Percentiles rank a stretch among this genome's conserved stretches.
These are phyloP conservation scores for Pestalotiopsis sp. DNA, from an alignment of 2,329 filamentous ascomycete species.

Conservation along the genomic window DNA sequence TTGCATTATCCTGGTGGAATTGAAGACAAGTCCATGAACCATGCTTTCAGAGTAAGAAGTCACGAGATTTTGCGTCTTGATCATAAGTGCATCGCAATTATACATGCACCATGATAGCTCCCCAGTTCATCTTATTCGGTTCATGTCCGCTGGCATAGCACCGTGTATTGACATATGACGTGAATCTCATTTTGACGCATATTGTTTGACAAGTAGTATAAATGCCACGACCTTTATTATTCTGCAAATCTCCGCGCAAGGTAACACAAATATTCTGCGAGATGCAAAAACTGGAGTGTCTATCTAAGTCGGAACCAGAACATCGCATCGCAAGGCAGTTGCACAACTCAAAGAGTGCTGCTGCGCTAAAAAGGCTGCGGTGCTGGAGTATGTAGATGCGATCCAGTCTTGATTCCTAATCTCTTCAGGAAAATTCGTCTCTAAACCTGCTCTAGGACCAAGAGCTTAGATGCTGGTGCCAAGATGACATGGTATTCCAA, in stretches of 20 bases:
- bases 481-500: background rate
- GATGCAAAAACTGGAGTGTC: background rate
- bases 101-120: no score
- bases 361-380: background rate
- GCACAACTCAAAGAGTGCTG: background rate
- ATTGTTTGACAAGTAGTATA: background rate
- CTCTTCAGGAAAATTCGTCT: background rate
- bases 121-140: background rate
- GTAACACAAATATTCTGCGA: background rate
- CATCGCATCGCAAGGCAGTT: background rate
- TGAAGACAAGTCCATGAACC: no score
- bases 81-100: no score
- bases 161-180: background rate
- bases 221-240: background rate
- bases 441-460: background rate
- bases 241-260: background rate
- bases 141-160: background rate
- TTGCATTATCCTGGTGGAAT: no score
- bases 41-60: no score
- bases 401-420: background rate
- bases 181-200: background rate
- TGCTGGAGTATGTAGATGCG: background rate
- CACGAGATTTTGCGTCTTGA: no score
- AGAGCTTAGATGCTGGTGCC: background rate
- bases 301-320: background rate